Evolutionary conservation across 2,329 filamentous ascomycete species (phyloP), one percentile per base, ranked within the genome.

Genomic region (Cladosporium sp.): DNA sequence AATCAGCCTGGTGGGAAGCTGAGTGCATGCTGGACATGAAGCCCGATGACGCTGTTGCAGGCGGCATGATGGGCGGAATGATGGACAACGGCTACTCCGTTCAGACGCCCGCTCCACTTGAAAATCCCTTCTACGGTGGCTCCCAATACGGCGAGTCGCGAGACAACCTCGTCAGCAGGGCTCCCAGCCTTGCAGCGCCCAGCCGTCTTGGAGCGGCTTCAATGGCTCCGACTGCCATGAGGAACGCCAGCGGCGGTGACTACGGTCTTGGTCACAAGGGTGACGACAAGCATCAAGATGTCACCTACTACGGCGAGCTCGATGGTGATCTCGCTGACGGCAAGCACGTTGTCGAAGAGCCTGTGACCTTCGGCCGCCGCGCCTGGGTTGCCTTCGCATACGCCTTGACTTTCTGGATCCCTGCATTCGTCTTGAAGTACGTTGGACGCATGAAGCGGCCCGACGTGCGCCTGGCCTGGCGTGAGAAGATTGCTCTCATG

Each of bases 401-500:
- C 90, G 80, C 81, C 1, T 60, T 95, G 45, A 98, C 93, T 0
- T 97, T 89, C 68, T 97, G 88, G 87, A 93, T 96, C 59, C 93
- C 93, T 0, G 97, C 92, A 0, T 87, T 89, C 44, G 59, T 87
- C 2, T 82, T 98, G 13, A 80, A 81, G n/a, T 85, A 78, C 55
- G 65, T 97, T 54, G 93, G 93, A 32, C 87, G 92, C 18, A 98
- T 98, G 93, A 95, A 95, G 73, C 85, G 93, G 52, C 93, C 91
- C 1, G 93, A 98, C 72, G 89, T 98, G 8, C 87, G 93, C 22
- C 87, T 96, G 82, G 93, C 93, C 0, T 98, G 93, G 93, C 82
- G 93, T 70, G 93, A 98, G 66, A 98, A 98, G 72, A 48, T 98
- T 9, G 86, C 93, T 0, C 75, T 98, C 9, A 83, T 91, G 43